Base-by-base conservation (phyloP, 1,139 yeast species). In the Casaregolazyma lundiana region DNA sequence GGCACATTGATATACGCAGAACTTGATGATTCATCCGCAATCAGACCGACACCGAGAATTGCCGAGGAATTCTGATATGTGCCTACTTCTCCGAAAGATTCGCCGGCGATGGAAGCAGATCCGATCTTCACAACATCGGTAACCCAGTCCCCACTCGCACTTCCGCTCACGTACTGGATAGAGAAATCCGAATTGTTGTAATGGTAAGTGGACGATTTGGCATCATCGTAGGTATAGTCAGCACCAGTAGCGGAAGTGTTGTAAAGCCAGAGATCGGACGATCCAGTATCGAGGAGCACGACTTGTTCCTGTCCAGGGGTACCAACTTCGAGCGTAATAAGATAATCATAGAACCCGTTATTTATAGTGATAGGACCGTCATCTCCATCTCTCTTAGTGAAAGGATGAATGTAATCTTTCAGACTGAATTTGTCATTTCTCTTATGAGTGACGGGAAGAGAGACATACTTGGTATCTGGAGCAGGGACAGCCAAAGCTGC, bases 231-330 rank as follows among this genome's bases (percentile, higher is more conserved):
- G 13, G 24, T 6, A 16, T 21, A 9, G n/a, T 15, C 3, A 20
- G 40, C 16, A 4, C 15, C 18, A 15, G 6, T n/a, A 4, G 22
- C 41, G 3, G 34, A 59, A 2, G 63, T 60, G 47, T 26, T 26
- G 32, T 26, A 26, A 26, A 26, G 4, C 77, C 77, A 73, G 47
- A 72, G 56, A 52, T 73, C 77, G 30, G 72, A 60, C 11, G 75
- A 70, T 5, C 77, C 77, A 2, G 78, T 74, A 53, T 73, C 78
- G 18, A 73, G 56, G 38, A 72, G 58, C 17, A 72, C 70, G 18
- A 57, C 56, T 38, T 70, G 63, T 21, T 52, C 41, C 50, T 71
- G 74, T 2, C 60, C 51, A 3, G 75, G 73, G 3, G 69, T 64
- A 1, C 77, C 77, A 7, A 71, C 61, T n/a, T 11, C 3, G 32